Base-by-base conservation (phyloP, 169 alveolate genomes). In the Cryptosporidium tyzzeri region DNA sequence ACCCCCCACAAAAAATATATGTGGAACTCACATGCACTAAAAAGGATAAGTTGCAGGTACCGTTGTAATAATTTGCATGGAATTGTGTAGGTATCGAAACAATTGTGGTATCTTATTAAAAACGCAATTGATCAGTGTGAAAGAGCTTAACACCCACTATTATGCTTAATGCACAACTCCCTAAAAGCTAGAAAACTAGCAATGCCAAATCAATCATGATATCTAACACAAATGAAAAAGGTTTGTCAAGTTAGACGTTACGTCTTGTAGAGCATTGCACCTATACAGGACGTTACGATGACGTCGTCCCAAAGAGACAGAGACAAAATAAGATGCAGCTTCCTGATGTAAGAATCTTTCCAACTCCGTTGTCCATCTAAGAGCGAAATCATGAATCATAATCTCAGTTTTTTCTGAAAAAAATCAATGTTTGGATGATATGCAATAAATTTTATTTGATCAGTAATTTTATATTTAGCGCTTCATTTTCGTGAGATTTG, bases 241-340 rank as follows among this genome's bases (percentile, higher is more conserved):
- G 65, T 62, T 80, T 80, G 89, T 80, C 89, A 80, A 41, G 89
- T 80, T 80, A 80, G 89, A 80, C 89, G 89, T 80, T 80, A 80
- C 89, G 89, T 80, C 89, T 80, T 80, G 89, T 80, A 80, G 89
- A 80, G 75, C 23, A 62, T 48, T 80, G 89, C 89, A 80, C 89
- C 85, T 62, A 80, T 80, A 80, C 89, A 80, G 89, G 89, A 80
- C 89, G 89, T 80, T 80, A 80, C 89, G 89, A 80, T 80, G 89
- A 80, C 89, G 89, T 80, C 89, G 89, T 80, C 89, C 89, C 75
- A 48, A 80, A 62, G 89, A 80, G 89, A 80, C 89, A 80, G 89
- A 80, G 89, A 80, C 89, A 80, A 80, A 80, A 67, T 44, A 31
- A 41, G 65, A 62, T 80, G 86, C 86, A 73, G 39, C 71, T 16